phyloP scores from a whole-genome alignment of 345 rosid species.

The Turritis glabra region DNA sequence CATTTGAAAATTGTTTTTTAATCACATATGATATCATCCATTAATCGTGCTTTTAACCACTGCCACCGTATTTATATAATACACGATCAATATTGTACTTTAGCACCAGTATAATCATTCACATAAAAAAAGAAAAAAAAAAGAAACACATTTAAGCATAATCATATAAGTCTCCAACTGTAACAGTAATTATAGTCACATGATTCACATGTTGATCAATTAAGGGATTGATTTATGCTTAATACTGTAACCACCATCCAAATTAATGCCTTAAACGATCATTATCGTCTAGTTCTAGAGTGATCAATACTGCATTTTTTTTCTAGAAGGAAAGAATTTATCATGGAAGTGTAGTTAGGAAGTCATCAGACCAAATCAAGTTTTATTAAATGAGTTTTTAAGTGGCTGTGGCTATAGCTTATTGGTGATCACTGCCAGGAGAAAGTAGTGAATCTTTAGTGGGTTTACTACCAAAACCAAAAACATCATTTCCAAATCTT shows the following conservation, averaged over 20 bases:
- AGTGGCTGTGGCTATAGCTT: constrained; percentile 20
- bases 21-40: constrained; percentile 3
- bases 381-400: constrained; percentile 1
- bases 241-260: constrained; percentile 29
- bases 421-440: constrained; percentile 19
- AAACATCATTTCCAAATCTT: constrained; percentile 23
- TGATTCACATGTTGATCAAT: constrained; percentile 20
- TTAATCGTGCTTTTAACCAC: constrained; percentile 17
- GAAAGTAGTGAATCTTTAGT: constrained; percentile 25
- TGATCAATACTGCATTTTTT: background rate
- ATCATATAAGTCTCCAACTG: constrained; percentile 17
- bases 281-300: constrained; percentile 12
- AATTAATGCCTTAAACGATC: constrained; percentile 19
- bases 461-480: constrained; percentile 32
- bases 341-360: constrained; percentile 21
- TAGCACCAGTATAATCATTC: constrained; percentile 18
- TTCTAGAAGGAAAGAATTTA: background rate
- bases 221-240: constrained; percentile 9
- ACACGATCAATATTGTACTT: constrained; percentile 5
- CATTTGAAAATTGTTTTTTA: background rate
- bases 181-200: constrained; percentile 14
- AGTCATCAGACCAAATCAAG: constrained; percentile 9
- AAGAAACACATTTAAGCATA: constrained; percentile 25
- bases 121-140: background rate
- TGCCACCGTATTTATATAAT: background rate